Evolutionary conservation across 1,284 basidiomycete genomes (phyloP).

Genomic region (Clitocybe nebularis): DNA sequence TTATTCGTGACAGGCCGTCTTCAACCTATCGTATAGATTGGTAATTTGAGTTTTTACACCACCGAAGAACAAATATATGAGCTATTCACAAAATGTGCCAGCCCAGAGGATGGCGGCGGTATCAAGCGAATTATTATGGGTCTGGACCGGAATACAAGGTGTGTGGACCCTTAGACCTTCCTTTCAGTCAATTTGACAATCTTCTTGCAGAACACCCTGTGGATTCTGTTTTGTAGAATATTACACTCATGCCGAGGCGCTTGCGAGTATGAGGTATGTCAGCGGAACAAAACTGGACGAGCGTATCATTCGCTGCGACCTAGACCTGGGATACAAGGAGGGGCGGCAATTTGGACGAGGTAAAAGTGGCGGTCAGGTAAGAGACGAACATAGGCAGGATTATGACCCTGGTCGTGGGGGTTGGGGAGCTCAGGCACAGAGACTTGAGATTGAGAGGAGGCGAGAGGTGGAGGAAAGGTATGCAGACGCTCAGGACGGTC

Average conservation of each 20-base stretch:
- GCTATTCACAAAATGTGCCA: constrained; percentile 90
- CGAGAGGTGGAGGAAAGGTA: constrained; percentile 89
- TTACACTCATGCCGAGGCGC: constrained; percentile 92
- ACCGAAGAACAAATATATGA: constrained; percentile 99
- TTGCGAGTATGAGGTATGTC: constrained; percentile 91
- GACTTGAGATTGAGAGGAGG: constrained; percentile 72
- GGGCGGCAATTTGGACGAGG: constrained; percentile 97
- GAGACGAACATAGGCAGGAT: constrained; percentile 96
- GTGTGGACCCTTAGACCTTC: constrained; percentile 17
- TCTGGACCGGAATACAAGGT: constrained; percentile 93
- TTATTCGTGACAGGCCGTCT: constrained; percentile 8
- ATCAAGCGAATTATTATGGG: constrained; percentile 99
- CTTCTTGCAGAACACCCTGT: constrained; percentile 79
- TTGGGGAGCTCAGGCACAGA: constrained; percentile 90
- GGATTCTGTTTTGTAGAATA: constrained; percentile 99
- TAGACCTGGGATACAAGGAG: constrained; percentile 97
- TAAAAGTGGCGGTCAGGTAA: constrained; percentile 93
- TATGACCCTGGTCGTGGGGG: constrained; percentile 95
- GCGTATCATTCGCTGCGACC: constrained; percentile 95
- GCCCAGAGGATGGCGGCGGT: constrained; percentile 87
- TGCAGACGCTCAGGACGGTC: constrained; percentile 75
- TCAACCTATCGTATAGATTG: constrained; percentile 56
- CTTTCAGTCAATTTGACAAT: constrained; percentile 5
- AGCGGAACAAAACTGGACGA: constrained; percentile 99
- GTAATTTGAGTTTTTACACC: constrained; percentile 96